A percentile compares a stretch with the other conserved stretches of the same genome.
Evolutionary conservation across 495 filamentous ascomycete species (phyloP).

Genomic region (Cudoniella acicularis): DNA sequence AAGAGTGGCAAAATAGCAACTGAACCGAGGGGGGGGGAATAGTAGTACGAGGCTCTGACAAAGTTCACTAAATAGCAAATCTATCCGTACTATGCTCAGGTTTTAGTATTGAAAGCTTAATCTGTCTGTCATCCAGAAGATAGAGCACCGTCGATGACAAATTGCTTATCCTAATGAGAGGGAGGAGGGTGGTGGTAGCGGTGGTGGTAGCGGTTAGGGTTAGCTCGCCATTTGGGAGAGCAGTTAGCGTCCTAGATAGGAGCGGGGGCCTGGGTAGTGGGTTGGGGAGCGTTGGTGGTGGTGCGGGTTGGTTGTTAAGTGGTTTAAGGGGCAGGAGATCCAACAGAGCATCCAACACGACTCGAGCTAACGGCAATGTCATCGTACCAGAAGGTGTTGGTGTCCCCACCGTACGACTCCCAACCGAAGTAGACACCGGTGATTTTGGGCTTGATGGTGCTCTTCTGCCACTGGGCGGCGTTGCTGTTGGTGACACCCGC

Average conservation of each 20-base stretch:
- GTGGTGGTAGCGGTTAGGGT: no score
- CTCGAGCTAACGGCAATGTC: conserved; percentile 43
- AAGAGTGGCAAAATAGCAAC: no score
- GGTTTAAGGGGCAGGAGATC: no score
- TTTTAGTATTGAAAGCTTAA: no score
- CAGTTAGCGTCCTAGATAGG: no score
- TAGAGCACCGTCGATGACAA: no score
- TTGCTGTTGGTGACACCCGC: conserved; percentile 43
- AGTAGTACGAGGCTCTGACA: neutral
- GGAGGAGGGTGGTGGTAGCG: no score
- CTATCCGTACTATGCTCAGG: neutral
- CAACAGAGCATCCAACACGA: conserved; percentile 49
- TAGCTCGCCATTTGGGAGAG: no score
- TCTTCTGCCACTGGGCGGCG: conserved; percentile 46
- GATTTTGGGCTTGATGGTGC: conserved; percentile 42
- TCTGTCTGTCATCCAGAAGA: no score
- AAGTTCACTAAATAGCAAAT: neutral
- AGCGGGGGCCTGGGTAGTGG: no score
- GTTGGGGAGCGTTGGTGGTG: neutral
- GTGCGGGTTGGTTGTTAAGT: neutral
- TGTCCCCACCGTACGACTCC: conserved; percentile 55
- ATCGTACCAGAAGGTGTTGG: conserved; percentile 58
- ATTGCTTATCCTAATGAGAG: no score
- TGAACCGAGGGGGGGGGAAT: no score
- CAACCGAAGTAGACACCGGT: conserved; percentile 55